Percentiles rank a stretch among this genome's conserved stretches.
These are phyloP conservation scores for Lumnitzera racemosa DNA, from an alignment of 345 rosid genomes.

Conservation along the genomic window DNA sequence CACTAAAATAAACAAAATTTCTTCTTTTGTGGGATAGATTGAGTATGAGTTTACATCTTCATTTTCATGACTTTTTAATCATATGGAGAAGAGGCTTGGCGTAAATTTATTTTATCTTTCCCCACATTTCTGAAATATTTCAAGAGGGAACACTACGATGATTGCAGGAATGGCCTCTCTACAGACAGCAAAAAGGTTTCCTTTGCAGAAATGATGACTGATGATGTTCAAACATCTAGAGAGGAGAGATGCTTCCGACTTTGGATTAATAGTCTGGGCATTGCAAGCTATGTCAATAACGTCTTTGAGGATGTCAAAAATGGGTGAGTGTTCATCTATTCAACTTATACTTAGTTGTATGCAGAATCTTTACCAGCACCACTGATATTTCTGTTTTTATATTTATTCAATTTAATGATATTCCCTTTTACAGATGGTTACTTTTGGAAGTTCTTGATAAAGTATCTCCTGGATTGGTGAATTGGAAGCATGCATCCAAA, in stretches of 20 bases:
- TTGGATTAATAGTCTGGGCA: slow-evolving; percentile 93
- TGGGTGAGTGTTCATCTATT: slow-evolving; percentile 42
- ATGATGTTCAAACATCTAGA: slow-evolving; percentile 72
- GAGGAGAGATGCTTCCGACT: slow-evolving; percentile 88
- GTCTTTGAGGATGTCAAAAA: slow-evolving; percentile 87
- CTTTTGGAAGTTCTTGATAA: slow-evolving; percentile 92
- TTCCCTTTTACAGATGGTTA: slow-evolving; percentile 54
- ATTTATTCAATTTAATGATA: neutral
- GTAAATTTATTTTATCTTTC: too few relatives aligned
- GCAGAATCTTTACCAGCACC: too few relatives aligned
- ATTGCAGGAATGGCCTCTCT: slow-evolving; percentile 77
- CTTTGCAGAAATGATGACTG: slow-evolving; percentile 90
- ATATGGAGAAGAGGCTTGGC: too few relatives aligned
- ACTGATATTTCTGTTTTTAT: too few relatives aligned
- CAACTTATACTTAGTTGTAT: too few relatives aligned
- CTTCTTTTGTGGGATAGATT: too few relatives aligned
- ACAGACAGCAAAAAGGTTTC: slow-evolving; percentile 57
- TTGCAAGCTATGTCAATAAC: slow-evolving; percentile 64
- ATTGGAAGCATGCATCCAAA: slow-evolving; percentile 88
- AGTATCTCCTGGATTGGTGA: slow-evolving; percentile 69
- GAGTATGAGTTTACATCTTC: too few relatives aligned
- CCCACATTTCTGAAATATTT: neutral
- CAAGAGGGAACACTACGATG: neutral
- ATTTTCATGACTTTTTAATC: too few relatives aligned
- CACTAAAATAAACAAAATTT: too few relatives aligned